Evolutionary conservation across 331 rosid genomes (phyloP), one percentile per base, ranked within the genome.

Genomic region (Pyrus hybrid): DNA sequence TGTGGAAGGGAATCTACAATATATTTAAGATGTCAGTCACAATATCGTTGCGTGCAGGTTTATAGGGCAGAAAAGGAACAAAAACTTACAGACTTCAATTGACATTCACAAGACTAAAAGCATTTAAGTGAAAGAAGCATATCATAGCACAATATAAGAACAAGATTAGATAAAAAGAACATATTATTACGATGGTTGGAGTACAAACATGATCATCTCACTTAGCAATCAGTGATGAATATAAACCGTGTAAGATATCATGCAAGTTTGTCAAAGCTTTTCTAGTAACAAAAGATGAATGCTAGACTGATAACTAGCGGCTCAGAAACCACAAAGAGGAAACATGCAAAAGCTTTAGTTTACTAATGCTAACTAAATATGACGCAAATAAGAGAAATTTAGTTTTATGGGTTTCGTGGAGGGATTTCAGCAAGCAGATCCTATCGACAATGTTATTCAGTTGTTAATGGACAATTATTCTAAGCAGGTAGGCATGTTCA

Each of bases 1-100:
- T 2, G 84, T 21, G 72, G 96, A 87, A 25, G 93, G 96, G 78
- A 91, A 88, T 82, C 98, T 94, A 70, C 75, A 78, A 73, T 21
- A 21, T 69, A 77, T 21, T 68, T 43, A 61, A 49, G n/a, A 72
- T 69, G 68, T 64, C 78, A 63, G 85, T 17, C 67, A 45, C n/a
- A 47, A 35, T 53, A 63, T 22, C 4, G 9, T 16, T 53, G 68
- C 20, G 56, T 12, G 26, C 66, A 20, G 30, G 5, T 57, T 21
- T 8, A 49, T 49, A 10, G 9, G 37, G 63, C 56, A 23, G 63
- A 81, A 62, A 69, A 60, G 29, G 22, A 69, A 53, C 13, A 28
- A 37, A 70, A 37, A 21, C 17, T 45, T 17, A 12, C 18, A 37
- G 20, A 66, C 8, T 25, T 43, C 5, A 33, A 62, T 47, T 32